Conservation (phyloP, 495 filamentous ascomycete genomes). For the Penicillium manginii region DNA sequence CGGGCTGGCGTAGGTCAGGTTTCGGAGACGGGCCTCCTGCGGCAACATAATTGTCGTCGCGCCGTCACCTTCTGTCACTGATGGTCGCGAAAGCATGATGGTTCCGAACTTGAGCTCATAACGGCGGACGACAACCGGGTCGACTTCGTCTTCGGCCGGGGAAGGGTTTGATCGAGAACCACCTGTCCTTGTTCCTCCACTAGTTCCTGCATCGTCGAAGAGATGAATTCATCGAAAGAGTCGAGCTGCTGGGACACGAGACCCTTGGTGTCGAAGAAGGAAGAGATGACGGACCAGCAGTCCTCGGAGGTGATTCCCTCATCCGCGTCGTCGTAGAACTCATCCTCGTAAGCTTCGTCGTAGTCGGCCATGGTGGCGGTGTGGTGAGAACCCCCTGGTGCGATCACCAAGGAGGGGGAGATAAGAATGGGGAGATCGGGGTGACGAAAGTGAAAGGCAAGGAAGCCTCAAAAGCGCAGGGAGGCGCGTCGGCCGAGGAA, state of each 20-base stretch:
- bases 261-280: conserved; percentile 94
- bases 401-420: neutral
- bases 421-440: conserved; percentile 6
- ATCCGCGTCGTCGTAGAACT: conserved; percentile 67
- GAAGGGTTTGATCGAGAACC: conserved; percentile 84
- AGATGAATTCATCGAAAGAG: conserved; percentile 96
- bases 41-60: conserved; percentile 79
- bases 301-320: conserved; percentile 80
- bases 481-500: conserved; percentile 11
- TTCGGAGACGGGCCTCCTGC: conserved; percentile 90
- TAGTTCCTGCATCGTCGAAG: conserved; percentile 88
- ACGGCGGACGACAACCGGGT: conserved; percentile 78
- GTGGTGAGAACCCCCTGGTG: neutral
- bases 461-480: neutral
- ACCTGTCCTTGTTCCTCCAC: conserved; percentile 86
- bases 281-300: conserved; percentile 94
- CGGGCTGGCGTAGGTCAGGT: conserved; percentile 91
- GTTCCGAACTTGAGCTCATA: conserved; percentile 93
- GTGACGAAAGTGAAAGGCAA: neutral
- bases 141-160: conserved; percentile 67
- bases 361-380: conserved; percentile 55
- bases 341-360: conserved; percentile 55
- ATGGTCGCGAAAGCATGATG: conserved; percentile 79
- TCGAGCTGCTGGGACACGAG: conserved; percentile 97
- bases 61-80: conserved; percentile 90